Percentiles rank a stretch among this genome's conserved stretches.
These are phyloP conservation scores for Dactylellina drechsleri DNA, from an alignment of 2,329 filamentous ascomycete species.

Conservation along the genomic window DNA sequence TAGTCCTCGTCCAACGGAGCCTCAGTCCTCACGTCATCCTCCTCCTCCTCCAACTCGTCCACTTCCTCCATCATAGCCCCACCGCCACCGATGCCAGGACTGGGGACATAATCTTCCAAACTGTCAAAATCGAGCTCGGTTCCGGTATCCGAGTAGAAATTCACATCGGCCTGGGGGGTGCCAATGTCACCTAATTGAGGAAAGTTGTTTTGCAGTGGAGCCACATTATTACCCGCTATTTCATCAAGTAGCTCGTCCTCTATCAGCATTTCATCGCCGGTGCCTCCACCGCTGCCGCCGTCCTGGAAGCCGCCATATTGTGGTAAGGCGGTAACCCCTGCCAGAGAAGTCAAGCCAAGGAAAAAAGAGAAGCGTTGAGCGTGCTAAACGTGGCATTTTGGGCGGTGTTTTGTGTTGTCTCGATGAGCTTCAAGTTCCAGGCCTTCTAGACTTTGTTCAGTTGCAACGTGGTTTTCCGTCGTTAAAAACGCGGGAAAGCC, in stretches of 20 bases:
- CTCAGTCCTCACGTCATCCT: not conserved
- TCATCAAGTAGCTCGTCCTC: not conserved
- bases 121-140: not conserved
- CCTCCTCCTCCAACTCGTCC: not conserved
- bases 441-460: not conserved
- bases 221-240: too few species aligned
- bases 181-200: too few species aligned
- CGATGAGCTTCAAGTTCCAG: too few species aligned
- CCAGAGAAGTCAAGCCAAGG: conserved; percentile 9
- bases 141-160: not conserved
- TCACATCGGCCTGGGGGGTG: too few species aligned
- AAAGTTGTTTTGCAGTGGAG: too few species aligned
- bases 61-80: conserved; percentile 2
- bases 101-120: not conserved
- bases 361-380: conserved; percentile 3
- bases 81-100: not conserved
- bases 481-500: conserved; percentile 6
- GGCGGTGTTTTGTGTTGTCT: conserved; percentile 18
- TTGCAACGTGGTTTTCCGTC: not conserved
- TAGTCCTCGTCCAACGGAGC: not conserved
- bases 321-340: conserved; percentile 4
- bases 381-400: conserved; percentile 43
- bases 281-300: not conserved
- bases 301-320: conserved; percentile 24
- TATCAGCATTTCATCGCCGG: conserved; percentile 2